Evolutionary conservation across 768 basidiomycete species (phyloP).

Genomic region (Lactarius vividus): DNA sequence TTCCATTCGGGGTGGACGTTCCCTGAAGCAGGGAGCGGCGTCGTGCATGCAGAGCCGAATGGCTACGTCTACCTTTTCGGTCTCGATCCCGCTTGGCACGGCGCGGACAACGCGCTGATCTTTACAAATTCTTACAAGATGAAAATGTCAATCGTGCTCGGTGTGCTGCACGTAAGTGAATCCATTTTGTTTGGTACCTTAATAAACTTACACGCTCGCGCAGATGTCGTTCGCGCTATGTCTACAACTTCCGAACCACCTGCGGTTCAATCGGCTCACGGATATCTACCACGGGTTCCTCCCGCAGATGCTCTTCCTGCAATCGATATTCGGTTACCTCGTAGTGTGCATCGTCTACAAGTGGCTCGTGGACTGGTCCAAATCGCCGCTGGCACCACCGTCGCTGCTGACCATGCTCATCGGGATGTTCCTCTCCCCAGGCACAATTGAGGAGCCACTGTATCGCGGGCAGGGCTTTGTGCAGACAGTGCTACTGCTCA

Average conservation of each 20-base stretch:
- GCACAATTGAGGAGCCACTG: conserved; percentile 71
- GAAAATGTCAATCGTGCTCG: conserved; percentile 98
- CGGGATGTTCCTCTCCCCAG: conserved; percentile 92
- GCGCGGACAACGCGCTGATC: conserved; percentile 83
- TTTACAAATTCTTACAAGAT: conserved; percentile 99
- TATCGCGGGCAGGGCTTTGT: conserved; percentile 87
- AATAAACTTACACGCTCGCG: not conserved
- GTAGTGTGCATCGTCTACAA: conserved; percentile 95
- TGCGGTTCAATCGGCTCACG: conserved; percentile 83
- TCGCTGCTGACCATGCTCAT: conserved; percentile 95
- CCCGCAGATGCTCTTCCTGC: conserved; percentile 95
- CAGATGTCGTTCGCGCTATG: conserved; percentile 99
- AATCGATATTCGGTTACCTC: conserved; percentile 97
- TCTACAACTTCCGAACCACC: conserved; percentile 92
- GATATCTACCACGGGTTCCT: conserved; percentile 95
- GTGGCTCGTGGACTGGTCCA: conserved; percentile 92
- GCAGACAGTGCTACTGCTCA: conserved; percentile 71
- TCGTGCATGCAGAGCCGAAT: conserved; percentile 51
- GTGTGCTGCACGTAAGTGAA: conserved; percentile 85
- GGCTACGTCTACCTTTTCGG: conserved; percentile 89
- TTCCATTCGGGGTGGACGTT: conserved; percentile 89
- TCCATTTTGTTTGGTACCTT: conserved; percentile 9
- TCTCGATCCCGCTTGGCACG: conserved; percentile 94
- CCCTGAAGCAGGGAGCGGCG: conserved; percentile 43
- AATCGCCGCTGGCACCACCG: conserved; percentile 66